These are phyloP conservation scores for Drosera spatulata DNA, from an alignment of 179 eudicot genomes.

Conservation along the genomic window DNA sequence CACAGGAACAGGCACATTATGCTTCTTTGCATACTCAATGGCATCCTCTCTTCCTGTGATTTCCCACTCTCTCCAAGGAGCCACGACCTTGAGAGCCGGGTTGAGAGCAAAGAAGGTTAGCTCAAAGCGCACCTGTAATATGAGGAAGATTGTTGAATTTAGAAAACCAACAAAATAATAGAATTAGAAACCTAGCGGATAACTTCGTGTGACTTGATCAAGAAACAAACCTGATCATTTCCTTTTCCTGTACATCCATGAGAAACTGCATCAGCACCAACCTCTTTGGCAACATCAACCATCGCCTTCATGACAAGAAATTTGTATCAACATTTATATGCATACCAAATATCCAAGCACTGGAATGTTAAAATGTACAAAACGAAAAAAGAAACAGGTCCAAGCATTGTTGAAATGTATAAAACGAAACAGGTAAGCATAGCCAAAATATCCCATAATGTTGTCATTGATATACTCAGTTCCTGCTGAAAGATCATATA, in stretches of 20 bases:
- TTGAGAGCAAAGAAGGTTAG: conserved; percentile 86
- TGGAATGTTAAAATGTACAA: too few species aligned
- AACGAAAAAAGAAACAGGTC: too few species aligned
- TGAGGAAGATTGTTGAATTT: background rate
- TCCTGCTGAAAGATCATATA: too few species aligned
- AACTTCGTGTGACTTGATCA: background rate
- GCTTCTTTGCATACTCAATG: conserved; percentile 91
- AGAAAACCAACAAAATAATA: background rate
- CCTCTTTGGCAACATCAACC: conserved; percentile 96
- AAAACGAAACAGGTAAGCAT: too few species aligned
- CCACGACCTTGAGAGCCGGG: conserved; percentile 85
- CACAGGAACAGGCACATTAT: conserved; percentile 88
- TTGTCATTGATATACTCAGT: too few species aligned
- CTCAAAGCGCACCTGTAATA: conserved; percentile 84
- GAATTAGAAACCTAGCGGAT: background rate
- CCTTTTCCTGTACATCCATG: conserved; percentile 99
- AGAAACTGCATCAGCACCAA: conserved; percentile 97
- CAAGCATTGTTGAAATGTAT: too few species aligned
- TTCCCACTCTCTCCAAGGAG: conserved; percentile 99
- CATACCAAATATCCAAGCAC: too few species aligned
- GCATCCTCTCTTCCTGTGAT: conserved; percentile 95
- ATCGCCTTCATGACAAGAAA: conserved; percentile 47
- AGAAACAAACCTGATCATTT: conserved; percentile 72
- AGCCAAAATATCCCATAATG: too few species aligned
- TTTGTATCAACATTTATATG: too few species aligned